These are phyloP conservation scores for Ophidiomyces ophidiicola DNA, from an alignment of 2,329 filamentous ascomycete species.

Conservation along the genomic window DNA sequence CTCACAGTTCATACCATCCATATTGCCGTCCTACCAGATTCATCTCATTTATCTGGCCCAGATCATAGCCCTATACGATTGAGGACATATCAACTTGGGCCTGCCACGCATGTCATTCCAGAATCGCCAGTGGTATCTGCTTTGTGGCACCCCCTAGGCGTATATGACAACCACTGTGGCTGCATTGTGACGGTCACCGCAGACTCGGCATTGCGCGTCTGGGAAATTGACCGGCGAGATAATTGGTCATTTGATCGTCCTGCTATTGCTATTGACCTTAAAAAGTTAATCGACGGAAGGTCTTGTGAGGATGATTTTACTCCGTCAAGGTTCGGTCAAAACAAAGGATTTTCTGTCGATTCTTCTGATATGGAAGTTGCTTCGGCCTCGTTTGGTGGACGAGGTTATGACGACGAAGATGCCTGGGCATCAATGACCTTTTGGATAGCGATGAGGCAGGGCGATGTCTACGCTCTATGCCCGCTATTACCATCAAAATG, in stretches of 20 bases:
- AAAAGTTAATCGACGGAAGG: constrained; percentile 74
- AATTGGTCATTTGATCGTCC: constrained; percentile 79
- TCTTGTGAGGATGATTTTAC: constrained; percentile 72
- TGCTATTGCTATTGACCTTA: constrained; percentile 71
- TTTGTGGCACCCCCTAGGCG: constrained; percentile 84
- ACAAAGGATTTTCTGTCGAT: constrained; percentile 77
- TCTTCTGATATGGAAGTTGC: constrained; percentile 88
- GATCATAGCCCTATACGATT: constrained; percentile 61
- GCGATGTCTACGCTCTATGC: constrained; percentile 86
- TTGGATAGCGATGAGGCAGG: constrained; percentile 90
- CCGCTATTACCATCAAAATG: constrained; percentile 79
- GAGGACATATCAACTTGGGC: constrained; percentile 82
- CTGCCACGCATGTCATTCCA: constrained; percentile 80
- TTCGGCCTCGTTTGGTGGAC: constrained; percentile 76
- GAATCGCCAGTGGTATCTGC: constrained; percentile 68
- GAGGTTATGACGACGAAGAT: constrained; percentile 45
- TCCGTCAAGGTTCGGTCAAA: constrained; percentile 60
- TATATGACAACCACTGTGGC: constrained; percentile 50
- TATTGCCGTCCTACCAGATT: constrained; percentile 71
- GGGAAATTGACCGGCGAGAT: constrained; percentile 76
- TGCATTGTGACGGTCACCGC: constrained; percentile 79
- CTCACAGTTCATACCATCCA: constrained; percentile 79
- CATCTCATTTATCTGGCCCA: constrained; percentile 58
- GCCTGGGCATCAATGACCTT: constrained; percentile 91
- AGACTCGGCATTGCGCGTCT: constrained; percentile 77